Evolutionary conservation across 1,284 basidiomycete species (phyloP).

Genomic region (Leccinum solheimii): DNA sequence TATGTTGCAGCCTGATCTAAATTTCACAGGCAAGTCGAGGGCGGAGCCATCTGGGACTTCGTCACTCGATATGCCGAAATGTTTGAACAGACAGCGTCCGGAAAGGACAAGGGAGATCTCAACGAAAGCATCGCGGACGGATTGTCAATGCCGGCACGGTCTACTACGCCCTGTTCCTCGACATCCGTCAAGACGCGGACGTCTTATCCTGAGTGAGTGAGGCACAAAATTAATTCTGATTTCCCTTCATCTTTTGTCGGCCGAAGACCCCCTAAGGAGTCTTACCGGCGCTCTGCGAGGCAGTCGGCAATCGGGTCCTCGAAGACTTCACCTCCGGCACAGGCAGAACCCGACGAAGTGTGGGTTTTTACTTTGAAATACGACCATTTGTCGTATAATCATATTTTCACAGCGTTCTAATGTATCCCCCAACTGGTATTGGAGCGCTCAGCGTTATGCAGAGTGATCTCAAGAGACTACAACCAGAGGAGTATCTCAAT

Average conservation of each 20-base stretch:
- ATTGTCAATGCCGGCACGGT: conserved; percentile 1
- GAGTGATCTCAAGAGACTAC: conserved; percentile 74
- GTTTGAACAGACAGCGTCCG: conserved; percentile 16
- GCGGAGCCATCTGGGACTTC: conserved; percentile 21
- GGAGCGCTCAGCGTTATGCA: conserved; percentile 78
- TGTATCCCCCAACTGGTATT: conserved; percentile 68
- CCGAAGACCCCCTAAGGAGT: conserved; percentile 15
- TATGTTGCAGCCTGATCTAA: neutral
- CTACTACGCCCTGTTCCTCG: conserved; percentile 24
- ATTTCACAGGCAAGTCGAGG: conserved; percentile 18
- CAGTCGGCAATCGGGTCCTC: conserved; percentile 22
- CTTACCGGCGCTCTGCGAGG: conserved; percentile 36
- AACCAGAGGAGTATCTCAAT: conserved; percentile 85
- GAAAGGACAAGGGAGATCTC: neutral
- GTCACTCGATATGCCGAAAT: conserved; percentile 13
- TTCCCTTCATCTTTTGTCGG: conserved; percentile 3
- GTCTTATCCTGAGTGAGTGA: conserved; percentile 19
- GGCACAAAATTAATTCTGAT: conserved; percentile 2
- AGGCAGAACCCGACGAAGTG: conserved; percentile 64
- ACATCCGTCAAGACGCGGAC: conserved; percentile 17
- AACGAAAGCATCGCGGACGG: conserved; percentile 1
- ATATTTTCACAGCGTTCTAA: conserved; percentile 56
- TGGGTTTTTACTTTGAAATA: conserved; percentile 29
- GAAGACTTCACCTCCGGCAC: conserved; percentile 30
- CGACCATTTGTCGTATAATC: neutral